Evolutionary conservation across 306 rosid species (phyloP), one percentile per base, ranked within the genome.

Genomic region (Echinosophora koreensis): DNA sequence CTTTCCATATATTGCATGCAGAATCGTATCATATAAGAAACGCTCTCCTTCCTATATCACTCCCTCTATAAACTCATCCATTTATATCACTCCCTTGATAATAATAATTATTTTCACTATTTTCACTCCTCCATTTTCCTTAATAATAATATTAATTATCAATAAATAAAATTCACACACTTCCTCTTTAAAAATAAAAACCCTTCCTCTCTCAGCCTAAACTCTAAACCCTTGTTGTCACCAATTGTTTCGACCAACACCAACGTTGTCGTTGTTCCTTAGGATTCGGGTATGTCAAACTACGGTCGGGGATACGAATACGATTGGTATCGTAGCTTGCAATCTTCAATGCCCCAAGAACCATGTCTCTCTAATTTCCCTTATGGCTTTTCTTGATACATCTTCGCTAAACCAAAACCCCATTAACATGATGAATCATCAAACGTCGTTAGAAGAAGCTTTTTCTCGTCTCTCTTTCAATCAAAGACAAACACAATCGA

Each of bases 1-100:
- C n/a, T 83, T 85, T 41, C 90, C 77, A 67, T 78, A 83, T 75
- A 78, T 81, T 85, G 89, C 90, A 87, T 89, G 90, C 93, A 87
- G 77, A 79, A 73, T 57, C 58, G 22, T 22, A 16, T 44, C 73
- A 39, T 66, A 55, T 10, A 22, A 22, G 22, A 22, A 2, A 11
- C 17, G 34, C 10, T 4, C 52, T 14, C n/a, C 11, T 30, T 4
- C 38, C 49, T 14, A 42, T 57, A 4, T 47, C 52, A 7, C 59
- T 34, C 30, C 16, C 65, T 1, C 12, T 32, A 18, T 10, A 9
- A 8, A 17, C 42, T 8, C 30, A n/a, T 64, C 47, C 17, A 5
- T 41, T n/a, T 32, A 69, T 30, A 30, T 30, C 50, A 22, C 3
- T 17, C 35, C 15, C 30, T 14, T n/a, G 0, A 12, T 12, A 11